phyloP scores from a whole-genome alignment of 2,329 filamentous ascomycete species.

The Epichloe gansuensis region DNA sequence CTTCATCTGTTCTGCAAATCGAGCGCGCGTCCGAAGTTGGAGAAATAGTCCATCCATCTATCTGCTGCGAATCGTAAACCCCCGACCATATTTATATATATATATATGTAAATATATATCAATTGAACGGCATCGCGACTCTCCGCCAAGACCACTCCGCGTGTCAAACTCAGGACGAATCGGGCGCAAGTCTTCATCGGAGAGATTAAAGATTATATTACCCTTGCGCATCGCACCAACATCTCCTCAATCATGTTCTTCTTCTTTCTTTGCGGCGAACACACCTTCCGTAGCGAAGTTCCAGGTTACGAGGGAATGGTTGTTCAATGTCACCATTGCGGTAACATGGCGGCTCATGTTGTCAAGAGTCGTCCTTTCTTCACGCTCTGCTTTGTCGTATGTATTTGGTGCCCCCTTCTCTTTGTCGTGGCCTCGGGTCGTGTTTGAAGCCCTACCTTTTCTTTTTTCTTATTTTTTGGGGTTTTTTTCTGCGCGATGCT shows the following conservation, averaged over 20 bases:
- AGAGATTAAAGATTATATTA: too few species aligned
- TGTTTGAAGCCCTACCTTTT: not conserved
- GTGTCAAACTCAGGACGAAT: too few species aligned
- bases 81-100: too few species aligned
- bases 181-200: too few species aligned
- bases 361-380: constrained; percentile 61
- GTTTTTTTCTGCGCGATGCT: not conserved
- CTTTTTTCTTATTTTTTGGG: not conserved
- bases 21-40: too few species aligned
- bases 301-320: constrained; percentile 49
- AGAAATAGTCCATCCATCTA: too few species aligned
- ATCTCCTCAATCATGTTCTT: constrained; percentile 37
- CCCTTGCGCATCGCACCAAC: too few species aligned
- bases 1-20: too few species aligned
- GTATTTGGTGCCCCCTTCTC: constrained; percentile 13
- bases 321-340: constrained; percentile 55
- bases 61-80: too few species aligned
- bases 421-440: not conserved
- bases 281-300: constrained; percentile 47
- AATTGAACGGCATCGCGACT: too few species aligned
- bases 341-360: constrained; percentile 49
- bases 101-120: too few species aligned
- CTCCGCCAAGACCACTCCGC: too few species aligned
- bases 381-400: constrained; percentile 64
- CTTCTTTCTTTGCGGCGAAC: constrained; percentile 50